Conservation (phyloP, 108 stramenopile genomes). For the Nitzschia sp. region DNA sequence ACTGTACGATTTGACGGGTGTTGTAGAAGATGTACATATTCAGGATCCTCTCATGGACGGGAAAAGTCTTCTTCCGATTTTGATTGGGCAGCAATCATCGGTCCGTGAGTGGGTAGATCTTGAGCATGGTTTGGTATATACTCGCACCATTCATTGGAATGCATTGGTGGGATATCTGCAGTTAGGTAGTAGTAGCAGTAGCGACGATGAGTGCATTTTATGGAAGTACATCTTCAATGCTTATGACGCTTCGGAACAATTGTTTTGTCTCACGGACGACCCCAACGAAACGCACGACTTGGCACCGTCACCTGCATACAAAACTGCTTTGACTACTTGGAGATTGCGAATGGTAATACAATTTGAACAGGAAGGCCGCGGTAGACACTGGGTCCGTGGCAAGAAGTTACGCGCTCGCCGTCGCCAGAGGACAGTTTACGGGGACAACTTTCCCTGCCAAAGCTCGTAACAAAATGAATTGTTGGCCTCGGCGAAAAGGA, state of each 20-base stretch:
- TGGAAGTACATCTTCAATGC: constrained; percentile 49
- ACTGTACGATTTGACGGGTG: constrained; percentile 29
- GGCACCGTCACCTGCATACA: background rate
- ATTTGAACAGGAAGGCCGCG: constrained; percentile 43
- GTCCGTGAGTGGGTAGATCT: constrained; percentile 42
- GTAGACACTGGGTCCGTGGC: constrained; percentile 29
- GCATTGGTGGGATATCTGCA: constrained; percentile 28
- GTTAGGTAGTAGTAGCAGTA: background rate
- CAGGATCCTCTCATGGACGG: constrained; percentile 47
- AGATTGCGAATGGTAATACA: constrained; percentile 25
- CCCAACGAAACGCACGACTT: constrained; percentile 36
- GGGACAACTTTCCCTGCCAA: constrained; percentile 31
- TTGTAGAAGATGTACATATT: constrained; percentile 21
- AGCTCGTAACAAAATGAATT: too few species aligned
- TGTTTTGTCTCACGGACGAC: constrained; percentile 39
- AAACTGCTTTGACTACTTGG: constrained; percentile 16
- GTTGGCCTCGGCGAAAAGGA: background rate
- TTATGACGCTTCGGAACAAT: constrained; percentile 27
- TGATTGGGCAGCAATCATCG: constrained; percentile 5
- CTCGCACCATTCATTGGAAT: constrained; percentile 34
- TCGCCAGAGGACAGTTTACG: background rate
- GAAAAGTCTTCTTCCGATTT: constrained; percentile 29
- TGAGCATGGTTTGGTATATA: constrained; percentile 32
- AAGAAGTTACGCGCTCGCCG: constrained; percentile 10
- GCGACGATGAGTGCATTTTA: background rate